Base-by-base conservation (phyloP, 2,329 filamentous ascomycete genomes). In the Fusarium virguliforme region DNA sequence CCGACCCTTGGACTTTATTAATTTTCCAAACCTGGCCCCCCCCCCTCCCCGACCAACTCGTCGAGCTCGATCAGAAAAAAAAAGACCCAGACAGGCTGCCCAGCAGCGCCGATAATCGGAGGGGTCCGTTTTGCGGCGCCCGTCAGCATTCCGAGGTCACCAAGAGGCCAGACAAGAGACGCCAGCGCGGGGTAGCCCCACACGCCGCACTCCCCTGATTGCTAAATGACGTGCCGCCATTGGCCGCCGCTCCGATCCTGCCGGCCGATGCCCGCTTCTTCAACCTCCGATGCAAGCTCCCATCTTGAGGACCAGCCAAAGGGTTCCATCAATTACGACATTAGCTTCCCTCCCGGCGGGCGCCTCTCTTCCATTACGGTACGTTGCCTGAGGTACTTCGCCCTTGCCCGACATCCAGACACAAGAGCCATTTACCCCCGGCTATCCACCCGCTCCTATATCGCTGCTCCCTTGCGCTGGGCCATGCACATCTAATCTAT, bases 81-180 rank as follows among this genome's bases (percentile, higher is more conserved):
- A 15, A 18, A 18, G 18, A 18, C 18, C 41, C 41, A 46, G 48
- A 48, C 65, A 56, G 53, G 65, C 64, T 78, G 65, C 65, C 26
- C 28, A 24, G 38, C 35, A 32, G 32, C 68, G 68, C 76, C 76
- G 76, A 78, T 78, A 51, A 78, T 78, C 76, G 76, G 76, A 78
- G 76, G 59, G 58, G 53, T 70, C 66, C 66, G 60, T 64, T 18
- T 62, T 71, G 32, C 67, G 60, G 60, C 43, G 43, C 43, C 67
- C 65, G 56, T 67, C 72, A 74, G 72, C 74, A 73, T 74, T 75
- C 73, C 74, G 65, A 72, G 71, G 60, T 65, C 71, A 65, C 13
- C 60, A 46, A 75, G 67, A 72, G 71, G 71, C 70, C 67, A 72
- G 67, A 62, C 43, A 40, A 18, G 70, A 53, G 70, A 53, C 67